Evolutionary conservation across 768 basidiomycete species (phyloP).

Genomic region (Mycena capillaripes): DNA sequence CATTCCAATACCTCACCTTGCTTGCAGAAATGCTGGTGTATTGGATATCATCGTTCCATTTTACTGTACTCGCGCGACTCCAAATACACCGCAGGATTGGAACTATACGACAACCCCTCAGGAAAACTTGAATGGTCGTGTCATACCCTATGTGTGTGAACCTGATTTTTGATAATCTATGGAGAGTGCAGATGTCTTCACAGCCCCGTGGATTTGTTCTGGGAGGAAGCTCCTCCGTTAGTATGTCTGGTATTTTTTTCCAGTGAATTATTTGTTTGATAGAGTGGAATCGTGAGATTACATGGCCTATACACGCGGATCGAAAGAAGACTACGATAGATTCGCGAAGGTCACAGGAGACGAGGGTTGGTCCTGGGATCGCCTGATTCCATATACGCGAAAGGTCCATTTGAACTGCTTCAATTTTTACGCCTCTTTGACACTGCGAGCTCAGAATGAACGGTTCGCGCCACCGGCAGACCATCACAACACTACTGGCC

Average conservation of each 20-base stretch:
- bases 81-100: constrained; percentile 28
- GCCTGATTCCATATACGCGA: constrained; percentile 39
- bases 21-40: constrained; percentile 15
- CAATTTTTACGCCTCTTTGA: no score
- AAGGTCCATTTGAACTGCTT: constrained; percentile 35
- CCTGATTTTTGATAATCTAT: no score
- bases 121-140: constrained; percentile 1
- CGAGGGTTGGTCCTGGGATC: constrained; percentile 47
- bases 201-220: constrained; percentile 29
- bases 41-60: constrained; percentile 29
- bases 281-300: no score
- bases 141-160: constrained; percentile 22
- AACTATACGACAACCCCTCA: constrained; percentile 30
- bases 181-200: no score
- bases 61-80: constrained; percentile 9
- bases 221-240: constrained; percentile 29
- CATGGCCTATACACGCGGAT: constrained; percentile 47
- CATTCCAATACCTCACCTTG: neutral
- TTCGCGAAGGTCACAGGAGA: constrained; percentile 43
- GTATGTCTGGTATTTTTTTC: constrained; percentile 15
- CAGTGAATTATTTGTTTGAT: no score
- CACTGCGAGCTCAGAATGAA: constrained; percentile 10
- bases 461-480: constrained; percentile 37
- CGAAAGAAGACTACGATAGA: no score
- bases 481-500: constrained; percentile 39